Evolutionary conservation across 345 rosid genomes (phyloP).

Genomic region (Abelmoschus esculentus): DNA sequence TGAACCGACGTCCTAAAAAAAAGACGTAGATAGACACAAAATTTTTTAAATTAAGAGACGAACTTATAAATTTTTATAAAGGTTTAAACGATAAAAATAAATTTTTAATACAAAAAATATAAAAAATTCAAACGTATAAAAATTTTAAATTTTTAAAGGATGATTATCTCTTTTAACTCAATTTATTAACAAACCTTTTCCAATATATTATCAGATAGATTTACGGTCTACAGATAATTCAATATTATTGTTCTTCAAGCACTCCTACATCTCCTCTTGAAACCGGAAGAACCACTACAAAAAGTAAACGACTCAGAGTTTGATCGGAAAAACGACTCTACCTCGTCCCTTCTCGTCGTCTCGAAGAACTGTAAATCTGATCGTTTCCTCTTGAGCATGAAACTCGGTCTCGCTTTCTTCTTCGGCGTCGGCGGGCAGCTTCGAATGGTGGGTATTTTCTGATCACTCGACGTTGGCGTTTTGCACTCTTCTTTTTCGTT

Average conservation of each 20-base stretch:
- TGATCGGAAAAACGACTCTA: constrained; percentile 44
- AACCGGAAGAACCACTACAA: not conserved
- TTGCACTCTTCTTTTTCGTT: constrained; percentile 21
- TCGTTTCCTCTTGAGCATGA: constrained; percentile 14
- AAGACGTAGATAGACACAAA: too few species aligned
- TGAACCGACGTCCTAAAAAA: too few species aligned
- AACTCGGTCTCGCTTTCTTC: constrained; percentile 24
- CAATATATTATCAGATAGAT: not conserved
- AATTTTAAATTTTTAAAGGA: too few species aligned
- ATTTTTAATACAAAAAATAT: too few species aligned
- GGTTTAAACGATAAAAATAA: too few species aligned
- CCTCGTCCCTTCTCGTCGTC: constrained; percentile 29
- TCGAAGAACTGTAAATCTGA: constrained; percentile 39
- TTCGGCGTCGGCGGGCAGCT: constrained; percentile 60
- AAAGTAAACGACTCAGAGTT: constrained; percentile 9
- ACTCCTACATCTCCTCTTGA: constrained; percentile 43
- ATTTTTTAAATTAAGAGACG: too few species aligned
- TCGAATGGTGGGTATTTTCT: constrained; percentile 36
- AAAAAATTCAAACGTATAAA: too few species aligned
- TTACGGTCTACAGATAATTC: not conserved
- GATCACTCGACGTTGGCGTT: constrained; percentile 43
- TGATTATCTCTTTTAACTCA: too few species aligned
- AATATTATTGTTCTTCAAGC: constrained; percentile 12
- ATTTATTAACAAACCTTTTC: too few species aligned
- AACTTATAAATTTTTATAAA: too few species aligned